Base-by-base conservation (phyloP, 1,284 basidiomycete genomes). In the Golubevia sp. region DNA sequence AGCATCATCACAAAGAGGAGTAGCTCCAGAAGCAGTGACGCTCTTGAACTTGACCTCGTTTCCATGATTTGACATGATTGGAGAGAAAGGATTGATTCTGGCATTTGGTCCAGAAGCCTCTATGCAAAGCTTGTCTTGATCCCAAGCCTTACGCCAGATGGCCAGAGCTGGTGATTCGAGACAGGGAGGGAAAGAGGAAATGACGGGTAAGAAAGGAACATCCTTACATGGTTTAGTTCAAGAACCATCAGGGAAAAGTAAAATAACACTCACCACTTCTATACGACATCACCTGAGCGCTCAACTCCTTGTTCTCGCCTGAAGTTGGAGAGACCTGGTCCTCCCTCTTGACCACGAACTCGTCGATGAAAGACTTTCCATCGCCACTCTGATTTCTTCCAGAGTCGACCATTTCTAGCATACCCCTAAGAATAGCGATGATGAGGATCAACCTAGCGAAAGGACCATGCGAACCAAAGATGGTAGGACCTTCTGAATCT, bases 81-180 rank as follows among this genome's bases (percentile, higher is more conserved):
- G 30, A 5, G 30, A 34, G 13, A 52, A 52, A 11, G 50, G 21
- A 27, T 5, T 61, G 15, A 34, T 30, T 58, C 48, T 49, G 3
- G 23, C 57, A n/a, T 30, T 34, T 4, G 59, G 62, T n/a, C 62
- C 60, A 23, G 74, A 76, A 18, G 74, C 74, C 27, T 62, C 63
- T 18, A 63, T 59, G 57, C 75, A 77, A 3, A 68, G 67, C 20
- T 56, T 53, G 51, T 77, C 75, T 11, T 62, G 49, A 26, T 77
- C 73, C 75, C 75, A 77, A 24, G 68, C 71, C 51, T 65, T 69
- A 24, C 75, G 69, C 75, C 75, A 77, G 2, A 73, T 68, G 1
- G 62, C 49, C 8, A 77, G 65, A 8, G 75, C 73, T 50, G 62
- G 6, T 8, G 54, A 34, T 34, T 34, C 30, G 30, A 11, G 11